Evolutionary conservation across 192 early-diverging fungal species (phyloP), one percentile per base, ranked within the genome.

Genomic region (Linnemannia exigua): DNA sequence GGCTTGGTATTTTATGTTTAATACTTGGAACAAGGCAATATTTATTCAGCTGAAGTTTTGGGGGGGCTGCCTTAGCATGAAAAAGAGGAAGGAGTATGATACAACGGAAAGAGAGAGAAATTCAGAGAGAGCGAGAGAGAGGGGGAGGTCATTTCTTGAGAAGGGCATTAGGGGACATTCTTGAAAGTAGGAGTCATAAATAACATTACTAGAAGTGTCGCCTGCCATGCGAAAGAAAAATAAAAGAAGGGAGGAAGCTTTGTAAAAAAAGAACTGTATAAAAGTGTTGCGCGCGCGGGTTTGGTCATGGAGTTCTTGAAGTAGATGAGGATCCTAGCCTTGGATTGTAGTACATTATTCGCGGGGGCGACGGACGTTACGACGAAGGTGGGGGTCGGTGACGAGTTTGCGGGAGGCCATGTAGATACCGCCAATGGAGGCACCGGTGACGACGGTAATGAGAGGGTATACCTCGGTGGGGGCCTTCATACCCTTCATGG

Each of bases 331-430:
- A 70, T 70, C 37, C 25, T 19, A 51, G 35, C 14, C 69, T 54
- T 54, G 36, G 19, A 5, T 15, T n/a, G n/a, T n/a, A 12, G n/a
- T 72, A 72, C 76, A 74, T 46, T 77, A 35, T 22, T 22, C 33
- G 70, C 47, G 50, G 36, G 79, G 25, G 17, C 46, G 46, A 70
- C 69, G 4, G 58, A 50, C 82, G 19, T 79, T 46, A 31, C 54
- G 73, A 58, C 84, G 84, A 46, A 86, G 84, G 50, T 86, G 77
- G 50, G 84, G 84, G 58, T 86, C 84, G 19, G 84, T 86, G 76
- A 31, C 75, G 25, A 86, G 78, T 70, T 86, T 86, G 75, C 84
- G 84, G 67, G 80, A 77, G 31, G 74, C 84, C 84, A 86, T 86
- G 75, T 80, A 86, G 66, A 75, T 74, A 33, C 84, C 84, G 48